Evolutionary conservation across 2,329 filamentous ascomycete genomes (phyloP), one percentile per base, ranked within the genome.

Genomic region (Stagonosporopsis vannaccii): DNA sequence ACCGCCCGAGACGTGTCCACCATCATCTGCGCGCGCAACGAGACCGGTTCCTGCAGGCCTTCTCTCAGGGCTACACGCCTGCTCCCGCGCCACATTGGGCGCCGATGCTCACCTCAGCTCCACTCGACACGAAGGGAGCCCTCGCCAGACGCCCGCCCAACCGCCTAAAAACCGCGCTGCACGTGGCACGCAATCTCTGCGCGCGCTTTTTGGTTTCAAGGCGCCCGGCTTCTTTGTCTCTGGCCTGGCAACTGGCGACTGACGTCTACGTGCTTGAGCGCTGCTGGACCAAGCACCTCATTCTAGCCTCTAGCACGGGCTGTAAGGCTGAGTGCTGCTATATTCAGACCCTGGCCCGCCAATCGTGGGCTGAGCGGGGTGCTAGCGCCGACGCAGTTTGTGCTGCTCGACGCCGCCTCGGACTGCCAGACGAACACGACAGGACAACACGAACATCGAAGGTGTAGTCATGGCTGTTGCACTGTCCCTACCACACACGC

Each of bases 121-220:
- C 51, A 49, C 51, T 44, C 33, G 28, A 49, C 39, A 49, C 45
- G 19, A 49, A 49, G 51, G 51, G 51, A 48, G 48, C 51, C 45
- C 45, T 44, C 44, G 51, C 45, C 51, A 17, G 13, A 28, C 20
- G 11, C 37, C 3, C 19, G 17, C 19, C 9, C 17, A 17, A 9
- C 45, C 43, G 42, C 50, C 42, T 41, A 40, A 35, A 41, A 41
- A 20, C 26, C 13, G 8, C 30, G 15, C 51, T 19, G 44, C 51
- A 55, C 45, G 44, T 49, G 32, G 44, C 51, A 20, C 6, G 11
- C 12, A 39, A 35, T 50, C 19, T 32, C 25, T 28, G 11, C n/a
- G 3, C 7, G 22, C 48, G 37, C n/a, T 15, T 5, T 2, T 45
- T 46, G 30, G 2, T 22, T 7, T 28, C 26, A 28, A 28, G 32